Conservation (phyloP, 371 early-diverging fungal species). For the Batrachochytrium dendrobatidis region DNA sequence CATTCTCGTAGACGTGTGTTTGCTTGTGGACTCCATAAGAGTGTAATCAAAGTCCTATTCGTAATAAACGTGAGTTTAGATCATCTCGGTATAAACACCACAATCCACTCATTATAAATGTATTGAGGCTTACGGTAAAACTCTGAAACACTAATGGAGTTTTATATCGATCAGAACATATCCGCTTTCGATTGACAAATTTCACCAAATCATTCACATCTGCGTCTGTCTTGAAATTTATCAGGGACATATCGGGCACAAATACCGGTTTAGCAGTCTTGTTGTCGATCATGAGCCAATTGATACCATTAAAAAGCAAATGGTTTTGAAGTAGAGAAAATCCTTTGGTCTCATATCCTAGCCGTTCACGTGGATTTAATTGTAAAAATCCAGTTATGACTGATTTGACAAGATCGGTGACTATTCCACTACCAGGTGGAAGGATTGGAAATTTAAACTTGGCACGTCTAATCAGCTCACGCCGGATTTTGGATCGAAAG, state of each 20-base stretch:
- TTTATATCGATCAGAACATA: too few relatives aligned
- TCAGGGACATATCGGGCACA: conserved; percentile 26
- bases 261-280: conserved; percentile 51
- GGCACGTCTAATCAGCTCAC: conserved; percentile 30
- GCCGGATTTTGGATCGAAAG: conserved; percentile 63
- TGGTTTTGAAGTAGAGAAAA: conserved; percentile 41
- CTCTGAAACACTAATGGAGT: not conserved
- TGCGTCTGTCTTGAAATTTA: conserved; percentile 3
- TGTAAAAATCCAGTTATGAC: conserved; percentile 14
- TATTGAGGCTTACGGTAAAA: not conserved
- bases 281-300: conserved; percentile 39
- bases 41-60: not conserved
- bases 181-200: not conserved
- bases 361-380: conserved; percentile 34
- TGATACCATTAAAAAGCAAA: conserved; percentile 45
- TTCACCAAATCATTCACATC: not conserved
- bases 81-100: too few relatives aligned
- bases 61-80: too few relatives aligned
- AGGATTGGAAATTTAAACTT: conserved; percentile 35
- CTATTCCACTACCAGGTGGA: conserved; percentile 2
- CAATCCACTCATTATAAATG: too few relatives aligned
- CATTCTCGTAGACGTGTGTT: not conserved
- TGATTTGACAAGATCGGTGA: conserved; percentile 4
- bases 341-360: conserved; percentile 46
- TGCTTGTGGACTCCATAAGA: not conserved